Conservation (phyloP, 345 rosid species). For the Camelina sativa region DNA sequence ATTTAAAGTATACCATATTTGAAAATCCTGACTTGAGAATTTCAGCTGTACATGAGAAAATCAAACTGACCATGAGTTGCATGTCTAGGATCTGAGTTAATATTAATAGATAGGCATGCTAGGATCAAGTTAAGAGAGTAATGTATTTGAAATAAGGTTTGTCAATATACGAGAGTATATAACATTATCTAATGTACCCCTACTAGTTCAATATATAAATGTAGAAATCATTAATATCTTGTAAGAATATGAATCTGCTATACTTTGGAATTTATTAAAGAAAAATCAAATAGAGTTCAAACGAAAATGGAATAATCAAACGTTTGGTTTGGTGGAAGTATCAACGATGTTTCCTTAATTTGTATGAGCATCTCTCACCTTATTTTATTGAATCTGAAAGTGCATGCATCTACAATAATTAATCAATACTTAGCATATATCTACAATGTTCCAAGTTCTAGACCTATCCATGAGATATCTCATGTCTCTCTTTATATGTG, state of each 20-base stretch:
- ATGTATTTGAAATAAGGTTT: neutral
- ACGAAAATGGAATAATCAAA: slow-evolving; percentile 23
- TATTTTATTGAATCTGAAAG: neutral
- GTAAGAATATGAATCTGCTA: neutral
- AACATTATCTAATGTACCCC: too few relatives aligned
- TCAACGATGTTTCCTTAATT: slow-evolving; percentile 25
- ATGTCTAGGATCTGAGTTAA: neutral
- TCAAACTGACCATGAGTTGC: neutral
- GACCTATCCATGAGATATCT: slow-evolving; percentile 25
- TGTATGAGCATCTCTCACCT: slow-evolving; percentile 15
- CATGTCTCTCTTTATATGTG: slow-evolving; percentile 18
- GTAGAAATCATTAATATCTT: too few relatives aligned
- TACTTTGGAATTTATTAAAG: neutral
- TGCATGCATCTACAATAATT: slow-evolving; percentile 36
- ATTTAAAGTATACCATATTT: neutral
- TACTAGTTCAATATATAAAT: too few relatives aligned
- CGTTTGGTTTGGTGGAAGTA: slow-evolving; percentile 17
- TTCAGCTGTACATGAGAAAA: neutral
- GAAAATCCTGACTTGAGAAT: neutral
- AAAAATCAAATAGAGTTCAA: slow-evolving; percentile 20
- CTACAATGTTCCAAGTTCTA: slow-evolving; percentile 23
- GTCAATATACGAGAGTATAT: neutral
- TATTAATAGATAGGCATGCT: neutral
- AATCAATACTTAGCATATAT: slow-evolving; percentile 18
- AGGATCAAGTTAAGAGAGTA: neutral